phyloP scores from a whole-genome alignment of 208 protist species.

The Trypanosoma brucei region DNA sequence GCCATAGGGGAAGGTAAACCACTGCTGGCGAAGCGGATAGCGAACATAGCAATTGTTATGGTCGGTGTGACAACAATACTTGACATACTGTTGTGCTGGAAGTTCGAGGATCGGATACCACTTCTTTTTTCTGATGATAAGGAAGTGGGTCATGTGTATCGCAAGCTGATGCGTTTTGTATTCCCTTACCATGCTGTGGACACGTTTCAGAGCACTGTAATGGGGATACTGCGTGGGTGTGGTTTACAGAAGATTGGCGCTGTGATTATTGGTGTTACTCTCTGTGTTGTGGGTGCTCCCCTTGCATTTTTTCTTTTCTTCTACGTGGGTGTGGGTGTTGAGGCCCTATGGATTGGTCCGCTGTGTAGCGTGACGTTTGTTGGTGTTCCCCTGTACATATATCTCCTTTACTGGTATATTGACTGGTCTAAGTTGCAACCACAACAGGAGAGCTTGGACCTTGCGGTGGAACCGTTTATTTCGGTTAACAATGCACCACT shows the following conservation, averaged over 20 bases:
- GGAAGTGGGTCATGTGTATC: conserved; percentile 28
- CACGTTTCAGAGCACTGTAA: conserved; percentile 75
- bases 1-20: conserved; percentile 65
- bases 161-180: conserved; percentile 30
- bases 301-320: conserved; percentile 76
- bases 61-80: conserved; percentile 39
- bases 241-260: conserved; percentile 67
- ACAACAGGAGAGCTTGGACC: conserved; percentile 17
- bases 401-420: conserved; percentile 61
- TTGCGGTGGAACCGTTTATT: too few relatives aligned
- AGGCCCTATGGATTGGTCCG: conserved; percentile 72
- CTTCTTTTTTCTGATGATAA: conserved; percentile 52
- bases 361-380: conserved; percentile 44
- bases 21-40: conserved; percentile 56
- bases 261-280: conserved; percentile 49
- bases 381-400: conserved; percentile 59
- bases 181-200: conserved; percentile 82
- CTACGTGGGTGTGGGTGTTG: conserved; percentile 62
- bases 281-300: conserved; percentile 62
- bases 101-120: conserved; percentile 53
- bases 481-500: too few relatives aligned
- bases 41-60: conserved; percentile 51
- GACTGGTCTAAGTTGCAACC: conserved; percentile 67
- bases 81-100: conserved; percentile 39
- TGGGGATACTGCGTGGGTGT: conserved; percentile 74